phyloP scores from a whole-genome alignment of 305 asterid genomes.

The Solanum hybrid region DNA sequence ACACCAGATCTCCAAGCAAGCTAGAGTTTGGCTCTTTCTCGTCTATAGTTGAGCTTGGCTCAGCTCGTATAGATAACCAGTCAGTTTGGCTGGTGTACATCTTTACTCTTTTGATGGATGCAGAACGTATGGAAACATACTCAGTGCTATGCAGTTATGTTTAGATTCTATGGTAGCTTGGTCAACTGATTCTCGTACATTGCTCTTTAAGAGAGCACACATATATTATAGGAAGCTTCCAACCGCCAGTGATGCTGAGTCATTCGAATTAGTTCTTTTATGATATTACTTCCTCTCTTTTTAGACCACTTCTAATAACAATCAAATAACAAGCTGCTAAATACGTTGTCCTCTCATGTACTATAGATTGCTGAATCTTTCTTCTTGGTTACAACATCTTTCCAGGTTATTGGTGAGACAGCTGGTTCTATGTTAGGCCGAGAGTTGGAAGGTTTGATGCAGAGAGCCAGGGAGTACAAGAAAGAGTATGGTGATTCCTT shows the following conservation, averaged over 20 bases:
- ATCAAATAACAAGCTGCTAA: neutral
- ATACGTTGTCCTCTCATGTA: neutral
- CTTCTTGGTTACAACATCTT: neutral
- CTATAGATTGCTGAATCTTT: neutral
- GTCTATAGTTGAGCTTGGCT: neutral
- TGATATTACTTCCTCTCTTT: neutral
- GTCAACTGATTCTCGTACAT: neutral
- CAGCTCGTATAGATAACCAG: neutral
- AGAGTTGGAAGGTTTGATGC: conserved; percentile 67
- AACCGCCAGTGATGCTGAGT: neutral
- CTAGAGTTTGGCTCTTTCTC: neutral
- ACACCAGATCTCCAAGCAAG: neutral
- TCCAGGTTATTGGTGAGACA: conserved; percentile 73
- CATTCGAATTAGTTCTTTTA: neutral
- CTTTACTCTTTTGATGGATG: neutral
- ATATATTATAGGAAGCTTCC: neutral
- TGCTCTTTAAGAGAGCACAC: neutral
- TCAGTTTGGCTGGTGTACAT: neutral
- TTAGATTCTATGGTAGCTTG: neutral
- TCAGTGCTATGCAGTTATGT: neutral
- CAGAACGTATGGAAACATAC: neutral
- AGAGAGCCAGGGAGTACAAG: conserved; percentile 75
- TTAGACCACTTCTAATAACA: neutral
- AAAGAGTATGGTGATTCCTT: conserved; percentile 82
- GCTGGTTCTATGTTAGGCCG: conserved; percentile 85